Conservation (phyloP, 176 grass and related monocot genomes). For the Oryza meyeriana region DNA sequence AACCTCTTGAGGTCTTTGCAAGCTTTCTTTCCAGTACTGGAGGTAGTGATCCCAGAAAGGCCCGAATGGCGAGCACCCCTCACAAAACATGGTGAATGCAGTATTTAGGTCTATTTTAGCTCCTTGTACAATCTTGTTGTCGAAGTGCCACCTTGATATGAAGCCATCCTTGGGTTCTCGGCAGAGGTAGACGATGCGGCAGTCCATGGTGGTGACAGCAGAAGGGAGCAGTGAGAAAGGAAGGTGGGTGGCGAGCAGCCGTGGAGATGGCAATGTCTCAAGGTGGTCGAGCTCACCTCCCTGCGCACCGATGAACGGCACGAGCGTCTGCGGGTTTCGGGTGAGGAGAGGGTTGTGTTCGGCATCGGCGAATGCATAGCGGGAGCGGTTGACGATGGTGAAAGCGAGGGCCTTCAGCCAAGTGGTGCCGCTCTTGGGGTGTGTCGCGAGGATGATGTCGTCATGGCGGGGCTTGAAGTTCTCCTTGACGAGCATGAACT, state of each 20-base stretch:
- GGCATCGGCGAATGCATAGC: not conserved
- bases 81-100: not conserved
- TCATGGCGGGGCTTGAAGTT: not conserved
- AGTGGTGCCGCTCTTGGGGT: slow-evolving; percentile 11
- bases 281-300: not conserved
- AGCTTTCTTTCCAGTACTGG: not conserved
- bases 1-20: not conserved
- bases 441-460: slow-evolving; percentile 1
- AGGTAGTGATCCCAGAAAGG: slow-evolving; percentile 4
- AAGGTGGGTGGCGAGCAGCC: not conserved
- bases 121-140: not conserved
- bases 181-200: not conserved
- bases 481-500: not conserved
- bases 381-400: not conserved
- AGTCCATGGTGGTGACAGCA: not conserved
- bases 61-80: not conserved
- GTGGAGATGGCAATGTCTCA: not conserved
- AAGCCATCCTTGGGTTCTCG: not conserved
- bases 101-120: not conserved
- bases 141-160: not conserved
- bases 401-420: slow-evolving; percentile 34
- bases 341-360: not conserved
- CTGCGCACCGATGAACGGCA: not conserved
- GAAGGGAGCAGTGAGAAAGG: not conserved
- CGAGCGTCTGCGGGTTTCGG: not conserved